These are phyloP conservation scores for Stachybotrys chartarum DNA, from an alignment of 2,329 filamentous ascomycete genomes.

Conservation along the genomic window DNA sequence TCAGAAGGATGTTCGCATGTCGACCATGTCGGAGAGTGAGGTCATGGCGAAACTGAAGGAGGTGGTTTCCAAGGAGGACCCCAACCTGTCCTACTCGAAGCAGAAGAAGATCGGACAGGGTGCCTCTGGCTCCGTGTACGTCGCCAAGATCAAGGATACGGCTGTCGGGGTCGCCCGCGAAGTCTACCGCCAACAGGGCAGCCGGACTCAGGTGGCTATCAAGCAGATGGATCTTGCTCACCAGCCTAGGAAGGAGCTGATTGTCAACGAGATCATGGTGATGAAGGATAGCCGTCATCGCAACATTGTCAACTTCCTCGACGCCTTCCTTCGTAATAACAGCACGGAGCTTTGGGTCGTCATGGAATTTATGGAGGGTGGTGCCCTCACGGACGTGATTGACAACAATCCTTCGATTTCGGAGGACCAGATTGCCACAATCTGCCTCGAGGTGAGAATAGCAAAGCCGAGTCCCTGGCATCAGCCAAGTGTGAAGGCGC, in stretches of 20 bases:
- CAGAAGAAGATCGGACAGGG: slow-evolving; percentile 99
- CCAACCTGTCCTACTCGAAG: slow-evolving; percentile 93
- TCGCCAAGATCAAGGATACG: slow-evolving; percentile 87
- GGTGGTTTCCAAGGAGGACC: slow-evolving; percentile 92
- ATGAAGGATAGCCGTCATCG: slow-evolving; percentile 99
- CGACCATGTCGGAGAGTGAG: slow-evolving; percentile 92
- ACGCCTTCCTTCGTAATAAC: slow-evolving; percentile 93
- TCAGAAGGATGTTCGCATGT: slow-evolving; percentile 94
- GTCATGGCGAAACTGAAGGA: slow-evolving; percentile 95
- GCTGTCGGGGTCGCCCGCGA: slow-evolving; percentile 80
- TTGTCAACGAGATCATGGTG: slow-evolving; percentile 99
- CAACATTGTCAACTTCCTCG: slow-evolving; percentile 98
- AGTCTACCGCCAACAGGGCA: slow-evolving; percentile 70
- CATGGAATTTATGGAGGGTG: slow-evolving; percentile 99
- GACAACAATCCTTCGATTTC: slow-evolving; percentile 93
- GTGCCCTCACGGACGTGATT: slow-evolving; percentile 94
- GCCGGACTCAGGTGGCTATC: slow-evolving; percentile 86
- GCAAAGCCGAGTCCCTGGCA: no score
- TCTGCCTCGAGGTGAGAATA: slow-evolving; percentile 78
- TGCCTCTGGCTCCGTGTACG: slow-evolving; percentile 95
- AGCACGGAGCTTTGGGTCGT: slow-evolving; percentile 97
- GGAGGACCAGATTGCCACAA: slow-evolving; percentile 96
- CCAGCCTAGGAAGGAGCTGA: slow-evolving; percentile 94
- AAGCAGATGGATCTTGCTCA: slow-evolving; percentile 99
- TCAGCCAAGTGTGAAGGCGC: no score